Evolutionary conservation across 176 grass and related monocot species (phyloP).

Genomic region (Rhipidocladum racemiflorum): DNA sequence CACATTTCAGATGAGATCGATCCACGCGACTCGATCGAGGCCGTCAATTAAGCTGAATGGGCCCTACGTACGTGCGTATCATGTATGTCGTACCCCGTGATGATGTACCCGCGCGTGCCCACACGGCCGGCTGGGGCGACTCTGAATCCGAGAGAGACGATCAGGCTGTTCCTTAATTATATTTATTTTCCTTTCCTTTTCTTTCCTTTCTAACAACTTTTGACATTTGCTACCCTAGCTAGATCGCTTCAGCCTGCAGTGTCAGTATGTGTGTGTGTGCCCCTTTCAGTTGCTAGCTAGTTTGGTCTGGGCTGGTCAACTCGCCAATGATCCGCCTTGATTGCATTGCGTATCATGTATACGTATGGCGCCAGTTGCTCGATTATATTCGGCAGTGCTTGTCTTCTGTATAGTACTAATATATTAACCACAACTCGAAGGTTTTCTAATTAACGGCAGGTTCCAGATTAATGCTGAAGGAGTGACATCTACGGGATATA

Average conservation of each 20-base stretch:
- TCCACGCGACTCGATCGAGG: background rate
- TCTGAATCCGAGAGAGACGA: background rate
- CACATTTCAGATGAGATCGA: background rate
- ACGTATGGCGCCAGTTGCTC: background rate
- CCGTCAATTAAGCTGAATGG: background rate
- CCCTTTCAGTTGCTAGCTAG: background rate
- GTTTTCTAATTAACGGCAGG: background rate
- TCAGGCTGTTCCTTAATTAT: background rate
- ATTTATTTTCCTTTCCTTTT: background rate
- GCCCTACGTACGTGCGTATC: background rate
- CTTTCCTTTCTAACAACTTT: background rate
- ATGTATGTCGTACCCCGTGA: background rate
- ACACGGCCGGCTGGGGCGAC: background rate
- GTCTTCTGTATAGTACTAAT: background rate
- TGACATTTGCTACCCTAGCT: background rate
- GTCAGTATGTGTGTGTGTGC: background rate
- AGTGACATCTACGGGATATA: no score
- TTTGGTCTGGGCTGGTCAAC: background rate
- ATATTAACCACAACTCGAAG: background rate
- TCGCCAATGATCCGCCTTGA: background rate
- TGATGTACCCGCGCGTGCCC: constrained; percentile 5
- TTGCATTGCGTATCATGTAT: background rate
- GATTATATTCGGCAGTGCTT: background rate
- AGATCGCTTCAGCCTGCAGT: no score
- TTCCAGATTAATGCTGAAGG: no score